Evolutionary conservation across 306 rosid species (phyloP).

Genomic region (Begonia peltatifolia): DNA sequence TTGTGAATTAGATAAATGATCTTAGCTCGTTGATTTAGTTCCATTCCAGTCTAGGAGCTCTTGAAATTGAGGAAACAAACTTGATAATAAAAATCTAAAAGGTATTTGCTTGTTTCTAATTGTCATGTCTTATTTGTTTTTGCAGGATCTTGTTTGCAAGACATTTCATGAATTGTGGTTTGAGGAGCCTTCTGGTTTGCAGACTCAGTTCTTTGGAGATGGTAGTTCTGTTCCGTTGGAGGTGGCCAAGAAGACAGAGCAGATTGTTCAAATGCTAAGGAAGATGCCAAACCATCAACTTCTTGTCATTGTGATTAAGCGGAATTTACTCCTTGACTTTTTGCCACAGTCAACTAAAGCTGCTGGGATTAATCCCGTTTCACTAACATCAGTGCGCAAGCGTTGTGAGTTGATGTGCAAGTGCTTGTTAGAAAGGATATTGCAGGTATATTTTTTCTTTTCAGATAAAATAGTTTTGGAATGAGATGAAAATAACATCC

Average conservation of each 20-base stretch:
- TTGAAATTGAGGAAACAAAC: no score
- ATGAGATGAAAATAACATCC: slow-evolving; percentile 9
- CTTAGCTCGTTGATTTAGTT: no score
- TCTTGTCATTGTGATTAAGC: slow-evolving; percentile 78
- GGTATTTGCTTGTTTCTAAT: neutral
- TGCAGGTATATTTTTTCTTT: slow-evolving; percentile 43
- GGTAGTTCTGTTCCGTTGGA: slow-evolving; percentile 90
- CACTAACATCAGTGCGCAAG: slow-evolving; percentile 68
- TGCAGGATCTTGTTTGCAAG: slow-evolving; percentile 95
- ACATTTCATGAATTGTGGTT: slow-evolving; percentile 96
- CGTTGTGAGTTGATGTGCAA: slow-evolving; percentile 98
- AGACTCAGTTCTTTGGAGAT: slow-evolving; percentile 57
- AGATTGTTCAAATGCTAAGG: slow-evolving; percentile 83
- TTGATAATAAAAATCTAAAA: neutral
- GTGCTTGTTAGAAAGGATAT: slow-evolving; percentile 83
- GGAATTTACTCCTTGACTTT: slow-evolving; percentile 92
- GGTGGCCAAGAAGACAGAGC: slow-evolving; percentile 78
- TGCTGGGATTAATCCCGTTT: slow-evolving; percentile 62
- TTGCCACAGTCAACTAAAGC: slow-evolving; percentile 91
- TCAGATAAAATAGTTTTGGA: slow-evolving; percentile 4
- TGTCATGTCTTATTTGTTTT: slow-evolving; percentile 11
- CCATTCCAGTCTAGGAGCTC: no score
- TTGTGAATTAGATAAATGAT: no score
- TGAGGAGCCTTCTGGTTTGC: slow-evolving; percentile 76
- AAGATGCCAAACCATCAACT: slow-evolving; percentile 75